Evolutionary conservation across 2,329 filamentous ascomycete genomes (phyloP).

Genomic region (Verruconis gallopava): DNA sequence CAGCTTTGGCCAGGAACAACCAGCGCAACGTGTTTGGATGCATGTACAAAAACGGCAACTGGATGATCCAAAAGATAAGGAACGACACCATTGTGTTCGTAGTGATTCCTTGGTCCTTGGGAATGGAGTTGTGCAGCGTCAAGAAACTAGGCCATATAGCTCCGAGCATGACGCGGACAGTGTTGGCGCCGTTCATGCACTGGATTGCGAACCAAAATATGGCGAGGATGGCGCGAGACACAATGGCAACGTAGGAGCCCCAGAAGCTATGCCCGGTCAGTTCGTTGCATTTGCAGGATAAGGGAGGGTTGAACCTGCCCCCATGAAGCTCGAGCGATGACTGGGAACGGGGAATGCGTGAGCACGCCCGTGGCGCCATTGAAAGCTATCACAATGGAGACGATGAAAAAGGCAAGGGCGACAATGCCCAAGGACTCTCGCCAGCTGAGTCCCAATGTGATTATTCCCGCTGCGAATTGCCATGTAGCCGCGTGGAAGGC

Average conservation of each 20-base stretch:
- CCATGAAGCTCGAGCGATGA: slow-evolving; percentile 25
- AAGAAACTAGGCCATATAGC: slow-evolving; percentile 14
- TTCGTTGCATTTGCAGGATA: no score
- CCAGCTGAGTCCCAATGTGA: slow-evolving; percentile 32
- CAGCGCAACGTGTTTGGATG: slow-evolving; percentile 11
- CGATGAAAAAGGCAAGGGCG: slow-evolving; percentile 21
- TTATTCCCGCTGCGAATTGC: slow-evolving; percentile 32
- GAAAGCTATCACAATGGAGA: slow-evolving; percentile 14
- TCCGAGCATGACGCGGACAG: slow-evolving; percentile 12
- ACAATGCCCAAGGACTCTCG: slow-evolving; percentile 22
- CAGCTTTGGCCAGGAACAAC: slow-evolving; percentile 12
- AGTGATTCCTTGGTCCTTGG: slow-evolving; percentile 28
- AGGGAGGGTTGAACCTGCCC: no score
- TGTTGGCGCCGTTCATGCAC: slow-evolving; percentile 23
- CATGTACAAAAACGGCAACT: slow-evolving; percentile 14
- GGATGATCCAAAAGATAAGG: slow-evolving; percentile 7
- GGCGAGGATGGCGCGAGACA: slow-evolving; percentile 28
- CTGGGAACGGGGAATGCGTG: slow-evolving; percentile 33
- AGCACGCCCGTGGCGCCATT: slow-evolving; percentile 16
- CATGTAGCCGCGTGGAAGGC: slow-evolving; percentile 31
- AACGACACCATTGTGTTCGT: slow-evolving; percentile 31
- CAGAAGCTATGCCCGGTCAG: slow-evolving; percentile 30
- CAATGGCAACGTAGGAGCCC: slow-evolving; percentile 27
- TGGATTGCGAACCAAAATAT: slow-evolving; percentile 30
- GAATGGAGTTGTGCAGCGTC: slow-evolving; percentile 7